Evolutionary conservation across 2,329 filamentous ascomycete genomes (phyloP).

Genomic region (Fusarium avenaceum): DNA sequence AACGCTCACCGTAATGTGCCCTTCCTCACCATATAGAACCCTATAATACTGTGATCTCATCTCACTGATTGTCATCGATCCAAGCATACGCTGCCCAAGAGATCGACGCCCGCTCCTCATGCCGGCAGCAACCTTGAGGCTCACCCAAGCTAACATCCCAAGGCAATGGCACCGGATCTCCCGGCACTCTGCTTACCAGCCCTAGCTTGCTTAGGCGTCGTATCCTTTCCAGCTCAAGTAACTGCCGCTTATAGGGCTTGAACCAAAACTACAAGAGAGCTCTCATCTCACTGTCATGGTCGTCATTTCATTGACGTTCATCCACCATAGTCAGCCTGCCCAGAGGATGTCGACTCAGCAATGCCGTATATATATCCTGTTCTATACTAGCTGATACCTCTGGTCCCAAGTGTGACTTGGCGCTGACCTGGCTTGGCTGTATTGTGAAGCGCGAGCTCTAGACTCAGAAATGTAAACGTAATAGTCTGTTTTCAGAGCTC

Average conservation of each 20-base stretch:
- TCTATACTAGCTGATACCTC: conserved; percentile 6
- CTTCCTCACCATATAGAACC: conserved; percentile 2
- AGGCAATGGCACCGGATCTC: conserved; percentile 31
- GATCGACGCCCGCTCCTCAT: conserved; percentile 15
- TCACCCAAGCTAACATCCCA: conserved; percentile 5
- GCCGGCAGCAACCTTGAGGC: conserved; percentile 9
- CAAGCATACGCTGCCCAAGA: conserved; percentile 7
- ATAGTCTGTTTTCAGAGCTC: background rate
- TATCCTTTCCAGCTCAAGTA: background rate
- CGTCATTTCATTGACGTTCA: conserved; percentile 29
- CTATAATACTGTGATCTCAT: background rate
- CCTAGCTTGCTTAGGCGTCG: background rate
- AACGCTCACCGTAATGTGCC: background rate
- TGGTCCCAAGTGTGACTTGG: background rate
- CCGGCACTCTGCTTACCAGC: conserved; percentile 39
- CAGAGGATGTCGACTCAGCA: conserved; percentile 1
- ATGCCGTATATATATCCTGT: conserved; percentile 8
- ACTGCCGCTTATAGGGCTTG: background rate
- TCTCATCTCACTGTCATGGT: conserved; percentile 1
- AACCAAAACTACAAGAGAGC: conserved; percentile 3
- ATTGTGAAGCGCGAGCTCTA: background rate
- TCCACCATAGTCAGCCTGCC: conserved; percentile 2
- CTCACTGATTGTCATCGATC: conserved; percentile 17
- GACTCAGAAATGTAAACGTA: background rate
- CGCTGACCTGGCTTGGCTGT: conserved; percentile 15